Evolutionary conservation across 805 yeast species (phyloP).

Genomic region (Myxozyma vanderwaltii): DNA sequence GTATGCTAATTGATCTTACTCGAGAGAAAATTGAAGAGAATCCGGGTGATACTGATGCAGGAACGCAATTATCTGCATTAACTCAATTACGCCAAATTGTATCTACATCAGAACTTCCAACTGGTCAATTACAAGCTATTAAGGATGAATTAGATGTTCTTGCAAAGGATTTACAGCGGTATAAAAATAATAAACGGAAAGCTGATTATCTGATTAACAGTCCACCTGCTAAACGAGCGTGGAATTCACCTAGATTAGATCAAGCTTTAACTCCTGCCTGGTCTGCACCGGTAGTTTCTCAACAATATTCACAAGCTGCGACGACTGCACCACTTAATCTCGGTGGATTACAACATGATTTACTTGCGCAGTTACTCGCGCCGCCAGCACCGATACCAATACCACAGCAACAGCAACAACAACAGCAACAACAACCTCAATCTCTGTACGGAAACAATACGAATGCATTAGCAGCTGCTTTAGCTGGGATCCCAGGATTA

Average conservation of each 20-base stretch:
- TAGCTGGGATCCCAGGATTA: constrained; percentile 7
- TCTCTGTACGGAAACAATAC: background rate
- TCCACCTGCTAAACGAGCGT: constrained; percentile 25
- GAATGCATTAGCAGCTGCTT: background rate
- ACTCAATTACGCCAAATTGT: constrained; percentile 30
- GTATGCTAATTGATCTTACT: constrained; percentile 17
- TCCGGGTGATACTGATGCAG: constrained; percentile 34
- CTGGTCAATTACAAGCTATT: constrained; percentile 25
- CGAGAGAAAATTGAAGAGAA: constrained; percentile 11
- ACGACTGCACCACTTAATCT: background rate
- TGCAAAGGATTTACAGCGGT: constrained; percentile 11
- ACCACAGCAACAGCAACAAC: too few species aligned
- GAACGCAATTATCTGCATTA: constrained; percentile 35
- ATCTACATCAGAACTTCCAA: constrained; percentile 28
- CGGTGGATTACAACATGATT: constrained; percentile 13
- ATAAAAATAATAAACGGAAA: constrained; percentile 17
- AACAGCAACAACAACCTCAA: constrained; percentile 3
- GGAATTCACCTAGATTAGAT: constrained; percentile 12
- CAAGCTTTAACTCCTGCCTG: background rate
- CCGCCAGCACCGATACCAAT: constrained; percentile 1
- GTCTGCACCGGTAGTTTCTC: constrained; percentile 22
- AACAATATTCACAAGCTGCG: background rate
- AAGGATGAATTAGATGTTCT: constrained; percentile 24
- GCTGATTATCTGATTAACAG: constrained; percentile 2
- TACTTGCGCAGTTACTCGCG: constrained; percentile 19